Evolutionary conservation across 352 stramenopile genomes (phyloP), one percentile per base, ranked within the genome.

Genomic region (Pythium oligandrum): DNA sequence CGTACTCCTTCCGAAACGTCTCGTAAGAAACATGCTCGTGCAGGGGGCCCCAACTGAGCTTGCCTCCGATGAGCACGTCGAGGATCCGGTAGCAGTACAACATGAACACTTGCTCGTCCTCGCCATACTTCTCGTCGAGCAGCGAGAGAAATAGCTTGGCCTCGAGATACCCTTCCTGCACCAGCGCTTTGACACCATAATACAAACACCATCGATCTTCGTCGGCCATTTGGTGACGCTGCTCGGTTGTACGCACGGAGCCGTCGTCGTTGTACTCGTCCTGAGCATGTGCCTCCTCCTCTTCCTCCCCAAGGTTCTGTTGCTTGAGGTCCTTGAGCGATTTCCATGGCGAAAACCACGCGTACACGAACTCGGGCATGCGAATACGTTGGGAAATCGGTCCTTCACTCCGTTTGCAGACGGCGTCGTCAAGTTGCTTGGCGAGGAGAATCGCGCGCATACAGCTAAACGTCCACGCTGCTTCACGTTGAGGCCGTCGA

Each of bases 321-420:
- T 64, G 52, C 45, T 87, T 86, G 38, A 84, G 75, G 2, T 86
- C 79, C 46, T 90, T 68, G 9, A 84, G 61, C 0, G 73, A 71
- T 0, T 64, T 51, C 68, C 76, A 88, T 0, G 86, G 90, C 11
- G 86, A 73, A 56, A 97, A 98, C 89, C 87, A 98, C 0, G 88
- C 67, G 46, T 97, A 98, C 2, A 96, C 86, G 61, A 96, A 97
- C 64, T 98, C 89, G 2, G 92, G 90, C 73, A 98, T 97, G 7
- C 86, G 78, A n/a, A 94, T 70, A 1, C 82, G 73, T 1, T 83
- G 35, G 1, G 76, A 67, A 39, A 86, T 74, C 3, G 67, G 42
- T 0, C 78, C 71, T 0, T 59, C 71, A 5, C 61, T 73, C n/a
- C 68, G 66, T 36, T 73, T 72, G 46, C 72, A 83, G 72, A 90